Conservation (phyloP, 2,329 filamentous ascomycete genomes). For the Penicillium griseofulvum region DNA sequence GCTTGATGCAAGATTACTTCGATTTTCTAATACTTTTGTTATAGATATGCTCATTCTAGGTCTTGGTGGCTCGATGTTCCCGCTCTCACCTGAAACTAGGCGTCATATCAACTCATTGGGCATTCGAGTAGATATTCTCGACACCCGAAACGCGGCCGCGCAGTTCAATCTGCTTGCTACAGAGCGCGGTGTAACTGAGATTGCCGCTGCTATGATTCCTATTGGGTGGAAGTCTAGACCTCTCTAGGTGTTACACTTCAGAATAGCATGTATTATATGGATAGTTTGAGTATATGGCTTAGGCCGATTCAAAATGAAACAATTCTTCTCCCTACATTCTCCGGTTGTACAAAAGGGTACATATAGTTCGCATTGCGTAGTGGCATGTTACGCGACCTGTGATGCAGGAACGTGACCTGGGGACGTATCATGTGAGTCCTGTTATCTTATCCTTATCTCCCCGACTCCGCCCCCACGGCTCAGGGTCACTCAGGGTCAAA, state of each 20-base stretch:
- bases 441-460: slow-evolving; percentile 9
- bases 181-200: slow-evolving; percentile 78
- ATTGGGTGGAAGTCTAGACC: slow-evolving; percentile 67
- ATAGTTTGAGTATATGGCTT: not conserved
- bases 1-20: not conserved
- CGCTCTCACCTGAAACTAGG: slow-evolving; percentile 72
- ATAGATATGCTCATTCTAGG: slow-evolving; percentile 87
- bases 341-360: not conserved
- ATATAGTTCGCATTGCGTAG: not conserved
- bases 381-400: not conserved
- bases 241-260: not conserved
- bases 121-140: slow-evolving; percentile 81
- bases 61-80: slow-evolving; percentile 70
- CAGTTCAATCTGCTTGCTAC: slow-evolving; percentile 96
- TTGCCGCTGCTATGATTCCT: slow-evolving; percentile 85
- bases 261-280: not conserved
- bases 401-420: not conserved
- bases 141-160: slow-evolving; percentile 89
- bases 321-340: slow-evolving; percentile 7
- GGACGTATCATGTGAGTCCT: slow-evolving; percentile 12
- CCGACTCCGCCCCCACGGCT: slow-evolving; percentile 1
- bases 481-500: not conserved
- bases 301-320: not conserved
- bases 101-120: slow-evolving; percentile 72
- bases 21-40: slow-evolving; percentile 2